phyloP scores from a whole-genome alignment of 768 basidiomycete species.

The Pholiota conissans region DNA sequence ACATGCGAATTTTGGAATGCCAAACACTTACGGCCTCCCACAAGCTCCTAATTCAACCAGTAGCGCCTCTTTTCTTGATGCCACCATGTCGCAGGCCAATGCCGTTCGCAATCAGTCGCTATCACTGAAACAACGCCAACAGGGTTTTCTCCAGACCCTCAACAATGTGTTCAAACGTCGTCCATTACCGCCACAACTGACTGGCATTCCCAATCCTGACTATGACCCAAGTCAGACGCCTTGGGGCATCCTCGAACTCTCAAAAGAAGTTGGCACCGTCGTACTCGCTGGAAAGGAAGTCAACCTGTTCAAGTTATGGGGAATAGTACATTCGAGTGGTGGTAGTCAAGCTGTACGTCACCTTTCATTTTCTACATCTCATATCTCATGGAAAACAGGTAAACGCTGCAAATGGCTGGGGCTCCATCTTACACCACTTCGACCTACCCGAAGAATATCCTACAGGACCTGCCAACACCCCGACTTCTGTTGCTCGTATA shows the following conservation, averaged over 20 bases:
- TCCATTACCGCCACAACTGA: conserved; percentile 78
- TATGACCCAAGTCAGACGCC: conserved; percentile 65
- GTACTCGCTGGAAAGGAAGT: conserved; percentile 74
- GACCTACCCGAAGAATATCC: conserved; percentile 61
- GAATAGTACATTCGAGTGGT: conserved; percentile 56
- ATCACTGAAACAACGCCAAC: conserved; percentile 53
- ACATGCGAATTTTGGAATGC: conserved; percentile 47
- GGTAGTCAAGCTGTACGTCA: conserved; percentile 59
- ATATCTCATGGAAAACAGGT: conserved; percentile 36
- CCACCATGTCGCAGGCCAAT: conserved; percentile 34
- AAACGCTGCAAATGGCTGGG: conserved; percentile 56
- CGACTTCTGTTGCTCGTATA: conserved; percentile 46
- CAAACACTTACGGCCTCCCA: conserved; percentile 37
- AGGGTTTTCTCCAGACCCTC: conserved; percentile 59
- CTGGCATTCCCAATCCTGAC: conserved; percentile 53
- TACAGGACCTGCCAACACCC: conserved; percentile 44
- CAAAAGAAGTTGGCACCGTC: conserved; percentile 61
- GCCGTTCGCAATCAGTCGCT: conserved; percentile 37
- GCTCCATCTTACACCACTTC: conserved; percentile 50
- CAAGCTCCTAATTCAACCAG: conserved; percentile 35
- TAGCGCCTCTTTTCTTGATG: conserved; percentile 44
- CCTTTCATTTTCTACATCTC: conserved; percentile 8
- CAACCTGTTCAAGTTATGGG: conserved; percentile 76
- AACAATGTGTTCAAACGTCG: conserved; percentile 57
- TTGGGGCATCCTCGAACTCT: conserved; percentile 68